Base-by-base conservation (phyloP, 768 basidiomycete species). In the Krasilnikovozyma curviuscula region DNA sequence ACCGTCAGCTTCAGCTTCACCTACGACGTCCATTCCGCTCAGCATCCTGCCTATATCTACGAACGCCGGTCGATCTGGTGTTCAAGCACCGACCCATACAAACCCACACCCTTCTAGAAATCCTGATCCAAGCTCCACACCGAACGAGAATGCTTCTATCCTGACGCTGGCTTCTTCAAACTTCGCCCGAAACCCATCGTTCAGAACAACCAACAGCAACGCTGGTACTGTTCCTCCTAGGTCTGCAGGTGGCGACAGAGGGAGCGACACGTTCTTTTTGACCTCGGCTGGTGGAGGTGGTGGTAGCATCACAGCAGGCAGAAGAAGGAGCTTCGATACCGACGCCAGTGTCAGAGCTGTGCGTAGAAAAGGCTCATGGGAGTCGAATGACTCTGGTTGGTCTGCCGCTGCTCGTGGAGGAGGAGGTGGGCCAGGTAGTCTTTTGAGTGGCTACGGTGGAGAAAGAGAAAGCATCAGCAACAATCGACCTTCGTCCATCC, bases 101-200 rank as follows among this genome's bases (percentile, higher is more conserved):
- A 68, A 74, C n/a, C 85, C 84, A 46, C 86, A 95, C 66, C 89
- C 91, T 9, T 76, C 86, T 39, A 84, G 93, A 64, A 98, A 98
- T 60, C 91, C 91, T 1, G 77, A 83, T 21, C 91, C 93, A 21
- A 80, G 81, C 14, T 83, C 83, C 6, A 81, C 84, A 19, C 89
- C 91, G 1, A 69, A 76, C 38, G 86, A 89, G 59, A 88, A 97
- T 59, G 91, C 91, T 2, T 88, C 83, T 2, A 69, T 89, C 46
- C 70, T 95, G 39, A 98, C 91, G 0, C 74, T 98, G 10, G 91
- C 91, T 12, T 88, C 84, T 23, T 89, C 85, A 3, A 86, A 83
- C 3, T 93, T 83, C 30, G 14, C 23, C 27, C 14, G 21, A 13
- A 46, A 19, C 33, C 33, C 33, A 7, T 46, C 44, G 24, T 14